Evolutionary conservation across 2,329 filamentous ascomycete species (phyloP), one percentile per base, ranked within the genome.

Genomic region (Aureobasidium zeae): DNA sequence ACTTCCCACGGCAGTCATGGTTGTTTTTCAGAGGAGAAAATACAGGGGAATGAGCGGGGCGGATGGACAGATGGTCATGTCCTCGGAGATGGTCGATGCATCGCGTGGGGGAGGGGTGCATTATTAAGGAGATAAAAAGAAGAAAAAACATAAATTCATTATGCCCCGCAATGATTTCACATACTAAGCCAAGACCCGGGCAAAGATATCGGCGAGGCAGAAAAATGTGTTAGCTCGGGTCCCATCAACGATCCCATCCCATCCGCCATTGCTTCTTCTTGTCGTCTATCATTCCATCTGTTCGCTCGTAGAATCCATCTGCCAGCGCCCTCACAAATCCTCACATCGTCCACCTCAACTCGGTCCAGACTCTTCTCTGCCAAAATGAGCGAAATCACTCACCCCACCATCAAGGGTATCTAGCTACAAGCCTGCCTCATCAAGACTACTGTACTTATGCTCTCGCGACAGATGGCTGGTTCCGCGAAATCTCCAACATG

Each of bases 401-500:
- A 86, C 73, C 77, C 79, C 63, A 85, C 81, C 62, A 86, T 86
- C 72, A 76, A 84, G 70, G 79, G 79, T 81, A 70, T 53, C 65
- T 61, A 25, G 17, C n/a, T n/a, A n/a, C n/a, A n/a, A n/a, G n/a
- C n/a, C n/a, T n/a, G n/a, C n/a, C n/a, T n/a, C n/a, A n/a, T n/a
- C n/a, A n/a, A n/a, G n/a, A n/a, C n/a, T n/a, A n/a, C n/a, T n/a
- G n/a, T n/a, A n/a, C n/a, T n/a, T n/a, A n/a, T n/a, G n/a, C n/a
- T n/a, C n/a, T n/a, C n/a, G 25, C 32, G 24, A 33, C 48, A 94
- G 91, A 96, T 94, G 91, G 89, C 72, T 98, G 91, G 91, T 98
- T 98, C 83, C 85, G 87, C 68, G 91, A 98, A 73, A 88, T 94
- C 71, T 94, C 85, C 57, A 74, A 91, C 63, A 96, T 98, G 89